These are phyloP conservation scores for Casuarina cunninghamiana DNA, from an alignment of 306 rosid species.

Conservation along the genomic window DNA sequence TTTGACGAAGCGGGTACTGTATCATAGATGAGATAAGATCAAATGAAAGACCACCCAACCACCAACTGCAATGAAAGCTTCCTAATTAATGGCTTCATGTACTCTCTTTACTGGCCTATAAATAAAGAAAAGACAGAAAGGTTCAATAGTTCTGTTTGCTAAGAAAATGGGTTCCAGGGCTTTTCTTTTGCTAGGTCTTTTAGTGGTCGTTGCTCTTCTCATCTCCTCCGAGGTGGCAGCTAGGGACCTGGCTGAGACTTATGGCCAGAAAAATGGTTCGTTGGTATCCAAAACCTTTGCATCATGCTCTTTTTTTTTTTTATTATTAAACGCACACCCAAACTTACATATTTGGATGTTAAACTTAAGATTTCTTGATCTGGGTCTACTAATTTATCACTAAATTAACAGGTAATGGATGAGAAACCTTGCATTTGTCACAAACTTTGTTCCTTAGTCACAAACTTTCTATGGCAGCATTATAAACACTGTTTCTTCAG, in stretches of 20 bases:
- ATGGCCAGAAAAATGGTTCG: constrained; percentile 27
- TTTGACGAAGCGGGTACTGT: too few species aligned
- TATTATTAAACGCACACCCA: too few species aligned
- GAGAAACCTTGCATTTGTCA: too few species aligned
- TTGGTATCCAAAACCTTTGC: background rate
- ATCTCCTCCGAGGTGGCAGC: constrained; percentile 29
- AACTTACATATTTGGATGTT: too few species aligned
- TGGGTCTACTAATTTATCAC: too few species aligned
- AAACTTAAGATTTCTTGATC: too few species aligned
- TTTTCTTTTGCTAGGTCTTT: constrained; percentile 32
- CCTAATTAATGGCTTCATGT: background rate
- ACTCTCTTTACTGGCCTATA: constrained; percentile 10
- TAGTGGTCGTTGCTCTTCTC: constrained; percentile 33
- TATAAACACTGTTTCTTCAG: too few species aligned
- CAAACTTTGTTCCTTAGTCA: too few species aligned
- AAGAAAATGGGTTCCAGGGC: constrained; percentile 43
- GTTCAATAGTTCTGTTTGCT: background rate
- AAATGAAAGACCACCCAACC: background rate
- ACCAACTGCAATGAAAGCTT: background rate
- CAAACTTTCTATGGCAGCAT: too few species aligned
- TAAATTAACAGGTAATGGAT: too few species aligned
- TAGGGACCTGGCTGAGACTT: constrained; percentile 28
- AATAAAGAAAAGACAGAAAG: constrained; percentile 10
- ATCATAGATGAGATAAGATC: background rate
- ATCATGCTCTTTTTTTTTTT: too few species aligned